Evolutionary conservation across 2,329 filamentous ascomycete species (phyloP).

Genomic region (Rutstroemia sp.): DNA sequence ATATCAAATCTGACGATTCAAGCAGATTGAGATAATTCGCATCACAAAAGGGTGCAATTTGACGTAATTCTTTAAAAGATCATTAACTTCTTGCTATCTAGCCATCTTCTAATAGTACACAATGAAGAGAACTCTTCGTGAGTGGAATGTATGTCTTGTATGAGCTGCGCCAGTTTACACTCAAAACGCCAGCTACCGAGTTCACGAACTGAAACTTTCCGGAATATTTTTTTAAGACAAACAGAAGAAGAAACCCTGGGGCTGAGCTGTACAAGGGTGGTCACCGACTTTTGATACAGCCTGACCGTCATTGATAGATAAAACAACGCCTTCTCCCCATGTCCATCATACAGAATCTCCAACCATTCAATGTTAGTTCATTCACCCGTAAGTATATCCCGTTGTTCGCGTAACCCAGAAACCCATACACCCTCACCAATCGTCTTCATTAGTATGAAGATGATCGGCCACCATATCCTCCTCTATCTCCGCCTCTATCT

Average conservation of each 20-base stretch:
- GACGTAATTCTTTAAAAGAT: neutral
- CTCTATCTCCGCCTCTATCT: neutral
- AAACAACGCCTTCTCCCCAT: constrained; percentile 4
- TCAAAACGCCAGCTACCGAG: neutral
- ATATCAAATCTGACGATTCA: too few species aligned
- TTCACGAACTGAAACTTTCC: neutral
- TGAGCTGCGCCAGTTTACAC: neutral
- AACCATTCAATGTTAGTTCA: constrained; percentile 1
- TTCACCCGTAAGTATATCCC: neutral
- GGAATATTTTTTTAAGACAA: constrained; percentile 20
- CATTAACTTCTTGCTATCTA: neutral
- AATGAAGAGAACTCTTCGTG: neutral
- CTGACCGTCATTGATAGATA: constrained; percentile 5
- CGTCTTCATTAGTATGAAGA: neutral
- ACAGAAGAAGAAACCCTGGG: constrained; percentile 13
- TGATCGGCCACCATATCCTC: neutral
- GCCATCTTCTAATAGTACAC: neutral
- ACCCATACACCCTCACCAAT: neutral
- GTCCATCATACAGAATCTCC: constrained; percentile 11
- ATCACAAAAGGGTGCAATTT: too few species aligned
- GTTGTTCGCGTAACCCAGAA: neutral
- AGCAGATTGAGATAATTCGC: too few species aligned
- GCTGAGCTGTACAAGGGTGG: constrained; percentile 8
- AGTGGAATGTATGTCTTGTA: constrained; percentile 2
- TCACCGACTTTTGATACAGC: constrained; percentile 21